Evolutionary conservation across 352 stramenopile genomes (phyloP).

Genomic region (Blastocystis sp.): DNA sequence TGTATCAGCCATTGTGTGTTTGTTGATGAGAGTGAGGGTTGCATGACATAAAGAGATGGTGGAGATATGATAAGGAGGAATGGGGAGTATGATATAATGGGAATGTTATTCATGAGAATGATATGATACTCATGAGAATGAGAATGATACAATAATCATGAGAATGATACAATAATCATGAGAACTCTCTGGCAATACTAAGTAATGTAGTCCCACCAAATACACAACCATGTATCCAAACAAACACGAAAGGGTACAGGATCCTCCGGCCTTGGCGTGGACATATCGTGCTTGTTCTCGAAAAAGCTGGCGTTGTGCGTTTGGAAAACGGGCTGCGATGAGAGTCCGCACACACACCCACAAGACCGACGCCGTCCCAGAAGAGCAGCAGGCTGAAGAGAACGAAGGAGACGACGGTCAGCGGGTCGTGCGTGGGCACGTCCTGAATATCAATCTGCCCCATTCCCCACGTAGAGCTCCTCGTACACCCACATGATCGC

Average conservation of each 20-base stretch:
- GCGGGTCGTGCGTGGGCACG: not conserved
- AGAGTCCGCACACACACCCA: not conserved
- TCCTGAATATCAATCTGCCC: not conserved
- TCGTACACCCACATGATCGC: constrained; percentile 36
- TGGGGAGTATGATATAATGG: too few species aligned
- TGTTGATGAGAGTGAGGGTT: not conserved
- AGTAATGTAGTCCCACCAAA: too few species aligned
- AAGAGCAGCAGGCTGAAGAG: constrained; percentile 35
- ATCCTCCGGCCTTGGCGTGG: too few species aligned
- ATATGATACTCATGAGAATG: too few species aligned
- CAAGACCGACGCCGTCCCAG: constrained; percentile 10
- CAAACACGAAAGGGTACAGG: too few species aligned
- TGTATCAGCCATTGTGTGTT: constrained; percentile 49
- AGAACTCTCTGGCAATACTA: too few species aligned
- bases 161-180: too few species aligned
- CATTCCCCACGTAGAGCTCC: not conserved
- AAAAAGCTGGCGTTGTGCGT: constrained; percentile 22
- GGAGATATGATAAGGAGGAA: not conserved
- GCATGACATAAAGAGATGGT: not conserved
- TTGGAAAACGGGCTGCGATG: constrained; percentile 20
- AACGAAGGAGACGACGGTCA: constrained; percentile 17
- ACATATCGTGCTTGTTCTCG: constrained; percentile 28
- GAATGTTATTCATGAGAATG: too few species aligned
- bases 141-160: too few species aligned
- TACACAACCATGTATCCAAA: too few species aligned